phyloP scores from a whole-genome alignment of 2,329 filamentous ascomycete genomes.

The Fusarium buxicola region DNA sequence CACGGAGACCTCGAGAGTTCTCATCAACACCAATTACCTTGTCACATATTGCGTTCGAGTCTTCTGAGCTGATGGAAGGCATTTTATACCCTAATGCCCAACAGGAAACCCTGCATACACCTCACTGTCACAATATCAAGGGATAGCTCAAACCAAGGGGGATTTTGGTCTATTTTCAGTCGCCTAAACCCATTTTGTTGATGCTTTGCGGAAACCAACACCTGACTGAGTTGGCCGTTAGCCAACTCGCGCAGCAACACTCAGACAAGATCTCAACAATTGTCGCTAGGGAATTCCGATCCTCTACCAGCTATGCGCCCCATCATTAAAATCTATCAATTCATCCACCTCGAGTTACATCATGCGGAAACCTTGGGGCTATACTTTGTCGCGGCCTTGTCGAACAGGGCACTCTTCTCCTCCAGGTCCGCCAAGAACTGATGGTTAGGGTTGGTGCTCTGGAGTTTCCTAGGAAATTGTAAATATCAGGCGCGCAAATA shows the following conservation, averaged over 20 bases:
- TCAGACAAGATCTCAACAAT: constrained; percentile 34
- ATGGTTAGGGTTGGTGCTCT: constrained; percentile 74
- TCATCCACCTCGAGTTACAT: constrained; percentile 28
- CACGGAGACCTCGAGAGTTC: constrained; percentile 6
- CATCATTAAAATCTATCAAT: constrained; percentile 48
- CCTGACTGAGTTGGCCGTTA: neutral
- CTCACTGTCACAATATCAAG: neutral
- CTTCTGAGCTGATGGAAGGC: neutral
- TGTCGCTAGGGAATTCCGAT: constrained; percentile 38
- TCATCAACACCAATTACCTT: neutral
- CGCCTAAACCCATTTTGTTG: neutral
- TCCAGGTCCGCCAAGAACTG: constrained; percentile 77
- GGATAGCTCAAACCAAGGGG: neutral
- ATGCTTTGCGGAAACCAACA: constrained; percentile 1
- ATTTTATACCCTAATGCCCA: constrained; percentile 1
- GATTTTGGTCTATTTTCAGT: constrained; percentile 23
- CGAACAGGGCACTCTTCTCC: constrained; percentile 90
- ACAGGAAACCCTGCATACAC: neutral
- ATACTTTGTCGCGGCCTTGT: constrained; percentile 88
- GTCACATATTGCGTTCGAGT: neutral
- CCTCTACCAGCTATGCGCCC: constrained; percentile 47
- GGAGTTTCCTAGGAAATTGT: constrained; percentile 60
- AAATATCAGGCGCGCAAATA: constrained; percentile 30
- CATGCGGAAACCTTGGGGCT: constrained; percentile 79
- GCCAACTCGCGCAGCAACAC: constrained; percentile 7